A percentile compares a stretch with the other conserved stretches of the same genome.
Conservation (phyloP, 768 basidiomycete species). For the Mycena rebaudengoi region DNA sequence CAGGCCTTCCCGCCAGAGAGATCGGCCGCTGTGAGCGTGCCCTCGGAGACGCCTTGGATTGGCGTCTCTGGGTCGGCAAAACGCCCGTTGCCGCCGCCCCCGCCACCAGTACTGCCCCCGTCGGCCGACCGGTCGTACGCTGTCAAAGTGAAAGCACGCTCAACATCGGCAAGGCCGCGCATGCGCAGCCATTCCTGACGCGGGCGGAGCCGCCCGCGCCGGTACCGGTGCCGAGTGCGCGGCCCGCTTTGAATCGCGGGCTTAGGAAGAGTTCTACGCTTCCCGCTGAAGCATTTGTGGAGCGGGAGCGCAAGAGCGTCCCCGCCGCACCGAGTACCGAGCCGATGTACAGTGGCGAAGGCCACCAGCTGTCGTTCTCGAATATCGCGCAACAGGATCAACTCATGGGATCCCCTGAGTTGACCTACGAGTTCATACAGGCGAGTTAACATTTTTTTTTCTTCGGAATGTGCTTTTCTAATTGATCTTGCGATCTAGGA, state of each 20-base stretch:
- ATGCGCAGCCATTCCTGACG: constrained; percentile 39
- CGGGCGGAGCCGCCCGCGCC: too few species aligned
- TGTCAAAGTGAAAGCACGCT: constrained; percentile 60
- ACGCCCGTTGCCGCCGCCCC: constrained; percentile 38
- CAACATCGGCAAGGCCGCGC: constrained; percentile 23
- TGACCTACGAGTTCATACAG: constrained; percentile 12
- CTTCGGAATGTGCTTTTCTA: neutral
- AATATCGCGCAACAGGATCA: constrained; percentile 26
- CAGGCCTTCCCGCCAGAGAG: constrained; percentile 86
- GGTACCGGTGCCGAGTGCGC: too few species aligned
- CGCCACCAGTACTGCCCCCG: constrained; percentile 28
- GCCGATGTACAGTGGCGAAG: constrained; percentile 15
- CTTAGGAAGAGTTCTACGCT: constrained; percentile 54
- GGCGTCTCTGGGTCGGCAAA: constrained; percentile 95
- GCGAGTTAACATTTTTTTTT: neutral
- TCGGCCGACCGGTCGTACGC: constrained; percentile 51
- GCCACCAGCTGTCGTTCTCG: constrained; percentile 21
- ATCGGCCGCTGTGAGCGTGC: constrained; percentile 90
- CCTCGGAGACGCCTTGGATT: constrained; percentile 85
- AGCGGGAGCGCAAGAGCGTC: constrained; percentile 4
- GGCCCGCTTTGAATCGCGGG: constrained; percentile 27
- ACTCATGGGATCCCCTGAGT: constrained; percentile 20
- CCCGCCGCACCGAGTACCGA: neutral
- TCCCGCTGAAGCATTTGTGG: constrained; percentile 44
- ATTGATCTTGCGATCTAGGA: neutral